These are phyloP conservation scores for Cicer judaicum DNA, from an alignment of 306 rosid species.

Conservation along the genomic window DNA sequence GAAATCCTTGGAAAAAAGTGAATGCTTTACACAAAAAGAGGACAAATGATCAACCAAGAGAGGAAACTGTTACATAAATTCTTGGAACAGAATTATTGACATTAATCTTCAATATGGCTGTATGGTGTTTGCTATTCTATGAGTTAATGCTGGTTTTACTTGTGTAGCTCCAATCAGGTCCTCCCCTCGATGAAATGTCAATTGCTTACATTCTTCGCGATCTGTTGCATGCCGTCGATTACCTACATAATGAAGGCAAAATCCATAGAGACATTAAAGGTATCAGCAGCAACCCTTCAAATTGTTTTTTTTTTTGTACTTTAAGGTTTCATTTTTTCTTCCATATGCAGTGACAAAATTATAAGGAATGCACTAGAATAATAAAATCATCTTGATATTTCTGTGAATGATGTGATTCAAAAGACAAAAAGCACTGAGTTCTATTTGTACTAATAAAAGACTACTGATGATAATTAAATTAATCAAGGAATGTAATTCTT, in stretches of 20 bases:
- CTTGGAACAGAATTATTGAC: not conserved
- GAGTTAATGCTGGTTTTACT: constrained; percentile 42
- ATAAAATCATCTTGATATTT: constrained; percentile 14
- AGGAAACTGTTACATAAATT: not conserved
- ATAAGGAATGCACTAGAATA: not conserved
- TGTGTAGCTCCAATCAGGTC: constrained; percentile 92
- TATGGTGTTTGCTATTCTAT: constrained; percentile 22
- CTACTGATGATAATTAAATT: not conserved
- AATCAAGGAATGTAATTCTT: too few species aligned
- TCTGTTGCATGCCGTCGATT: constrained; percentile 93
- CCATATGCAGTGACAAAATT: not conserved
- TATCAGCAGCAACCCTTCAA: constrained; percentile 36
- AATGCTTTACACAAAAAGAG: constrained; percentile 2
- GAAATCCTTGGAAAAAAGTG: not conserved
- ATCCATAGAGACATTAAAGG: constrained; percentile 99
- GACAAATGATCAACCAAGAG: not conserved
- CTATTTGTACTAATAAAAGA: not conserved
- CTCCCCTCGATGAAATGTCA: constrained; percentile 92
- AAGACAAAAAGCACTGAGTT: constrained; percentile 10
- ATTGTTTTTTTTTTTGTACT: constrained; percentile 26
- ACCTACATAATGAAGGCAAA: constrained; percentile 92
- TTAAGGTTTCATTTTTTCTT: constrained; percentile 29
- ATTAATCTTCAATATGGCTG: constrained; percentile 12
- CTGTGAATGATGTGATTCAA: constrained; percentile 18
- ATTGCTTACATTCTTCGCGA: constrained; percentile 94